phyloP scores from a whole-genome alignment of 75 land plant species.

The Isoetes taiwanensis region DNA sequence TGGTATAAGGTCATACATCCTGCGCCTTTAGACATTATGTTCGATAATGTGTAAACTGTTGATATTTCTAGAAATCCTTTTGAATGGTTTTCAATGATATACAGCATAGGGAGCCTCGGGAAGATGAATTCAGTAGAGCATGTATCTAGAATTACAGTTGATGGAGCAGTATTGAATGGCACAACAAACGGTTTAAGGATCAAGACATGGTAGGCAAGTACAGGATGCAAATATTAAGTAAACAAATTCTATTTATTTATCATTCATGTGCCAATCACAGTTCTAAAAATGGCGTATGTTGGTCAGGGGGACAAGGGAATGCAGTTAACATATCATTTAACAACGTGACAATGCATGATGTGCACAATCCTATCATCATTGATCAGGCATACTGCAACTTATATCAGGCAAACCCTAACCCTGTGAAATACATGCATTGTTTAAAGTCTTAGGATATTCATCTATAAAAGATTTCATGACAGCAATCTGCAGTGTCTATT shows the following conservation, averaged over 20 bases:
- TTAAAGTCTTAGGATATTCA: too few relatives aligned
- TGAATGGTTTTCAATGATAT: background rate
- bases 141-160: background rate
- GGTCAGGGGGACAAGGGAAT: background rate
- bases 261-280: too few relatives aligned
- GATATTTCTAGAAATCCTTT: background rate
- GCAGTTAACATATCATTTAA: background rate
- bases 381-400: background rate
- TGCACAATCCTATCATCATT: background rate
- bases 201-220: slow-evolving; percentile 1
- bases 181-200: slow-evolving; percentile 9
- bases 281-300: too few relatives aligned
- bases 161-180: background rate
- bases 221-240: too few relatives aligned
- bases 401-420: too few relatives aligned
- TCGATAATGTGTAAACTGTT: background rate
- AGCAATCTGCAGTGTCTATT: too few relatives aligned
- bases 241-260: too few relatives aligned
- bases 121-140: background rate
- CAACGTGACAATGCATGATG: background rate
- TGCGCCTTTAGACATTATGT: background rate
- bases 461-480: too few relatives aligned
- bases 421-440: too few relatives aligned
- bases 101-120: slow-evolving; percentile 2
- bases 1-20: too few relatives aligned